Conservation (phyloP, 2,329 filamentous ascomycete species). For the Alternaria sp. region DNA sequence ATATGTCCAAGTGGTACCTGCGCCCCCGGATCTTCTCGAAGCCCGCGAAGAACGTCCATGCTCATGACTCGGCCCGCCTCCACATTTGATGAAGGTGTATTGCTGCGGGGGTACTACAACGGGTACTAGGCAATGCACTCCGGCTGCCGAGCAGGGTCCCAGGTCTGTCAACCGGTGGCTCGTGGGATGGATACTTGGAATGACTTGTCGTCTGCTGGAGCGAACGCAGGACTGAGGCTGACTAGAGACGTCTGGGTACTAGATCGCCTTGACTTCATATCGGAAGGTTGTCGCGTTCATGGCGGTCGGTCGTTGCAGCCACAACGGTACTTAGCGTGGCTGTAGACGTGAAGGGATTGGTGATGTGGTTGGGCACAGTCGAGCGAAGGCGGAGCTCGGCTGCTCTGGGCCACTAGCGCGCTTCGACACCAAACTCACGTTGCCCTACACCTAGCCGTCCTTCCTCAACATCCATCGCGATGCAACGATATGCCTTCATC, state of each 20-base stretch:
- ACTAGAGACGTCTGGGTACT: slow-evolving; percentile 8
- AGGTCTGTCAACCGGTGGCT: slow-evolving; percentile 10
- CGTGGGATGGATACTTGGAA: slow-evolving; percentile 13
- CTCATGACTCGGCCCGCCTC: slow-evolving; percentile 10
- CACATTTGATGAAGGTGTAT: slow-evolving; percentile 22
- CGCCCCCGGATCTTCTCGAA: slow-evolving; percentile 20
- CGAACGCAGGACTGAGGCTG: slow-evolving; percentile 6
- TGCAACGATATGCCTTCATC: background rate
- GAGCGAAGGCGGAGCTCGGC: background rate
- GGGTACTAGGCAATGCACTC: slow-evolving; percentile 20
- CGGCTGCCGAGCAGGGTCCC: slow-evolving; percentile 10
- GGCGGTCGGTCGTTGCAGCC: background rate
- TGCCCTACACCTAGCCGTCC: background rate
- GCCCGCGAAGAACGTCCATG: slow-evolving; percentile 9
- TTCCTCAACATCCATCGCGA: background rate
- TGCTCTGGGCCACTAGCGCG: background rate
- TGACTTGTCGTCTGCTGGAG: slow-evolving; percentile 11
- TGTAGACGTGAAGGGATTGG: slow-evolving; percentile 1
- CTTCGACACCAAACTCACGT: background rate
- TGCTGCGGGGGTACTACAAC: slow-evolving; percentile 2
- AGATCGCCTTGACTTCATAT: slow-evolving; percentile 14
- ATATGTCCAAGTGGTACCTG: slow-evolving; percentile 19
- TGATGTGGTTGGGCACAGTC: background rate
- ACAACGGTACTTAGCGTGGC: slow-evolving; percentile 8
- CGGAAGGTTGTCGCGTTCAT: background rate